Evolutionary conservation across 495 filamentous ascomycete species (phyloP).

Genomic region (Tuber microsphaerosporum): DNA sequence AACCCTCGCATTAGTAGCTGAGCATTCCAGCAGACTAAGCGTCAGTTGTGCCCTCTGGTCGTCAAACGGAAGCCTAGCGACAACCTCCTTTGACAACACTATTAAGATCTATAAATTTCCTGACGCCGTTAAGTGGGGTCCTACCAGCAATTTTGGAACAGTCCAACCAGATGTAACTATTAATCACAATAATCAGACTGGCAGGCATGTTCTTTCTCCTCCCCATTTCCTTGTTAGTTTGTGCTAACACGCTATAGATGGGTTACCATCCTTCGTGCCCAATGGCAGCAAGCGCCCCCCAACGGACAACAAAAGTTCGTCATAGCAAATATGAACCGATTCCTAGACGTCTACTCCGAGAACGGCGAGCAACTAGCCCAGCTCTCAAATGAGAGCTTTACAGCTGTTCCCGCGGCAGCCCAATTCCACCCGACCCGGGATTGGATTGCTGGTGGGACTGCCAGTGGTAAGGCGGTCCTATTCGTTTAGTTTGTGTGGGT

Average conservation of each 20-base stretch:
- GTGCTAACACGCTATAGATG: constrained; percentile 43
- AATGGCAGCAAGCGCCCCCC: constrained; percentile 77
- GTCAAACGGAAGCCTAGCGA: constrained; percentile 71
- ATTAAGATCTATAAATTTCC: constrained; percentile 83
- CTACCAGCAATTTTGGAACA: constrained; percentile 51
- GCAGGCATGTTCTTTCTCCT: constrained; percentile 52
- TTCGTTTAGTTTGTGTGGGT: constrained; percentile 59
- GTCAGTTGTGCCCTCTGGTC: constrained; percentile 90
- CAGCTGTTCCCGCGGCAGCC: constrained; percentile 86
- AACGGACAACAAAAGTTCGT: constrained; percentile 77
- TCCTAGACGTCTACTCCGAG: constrained; percentile 78
- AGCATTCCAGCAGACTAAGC: constrained; percentile 73
- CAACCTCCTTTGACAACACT: constrained; percentile 87
- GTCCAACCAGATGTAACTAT: constrained; percentile 59
- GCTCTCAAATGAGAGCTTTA: constrained; percentile 73
- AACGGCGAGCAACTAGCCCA: constrained; percentile 85
- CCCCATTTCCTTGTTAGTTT: constrained; percentile 3
- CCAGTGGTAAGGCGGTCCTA: constrained; percentile 83
- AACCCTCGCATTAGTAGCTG: constrained; percentile 62
- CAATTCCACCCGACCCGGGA: constrained; percentile 80
- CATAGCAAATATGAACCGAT: constrained; percentile 96
- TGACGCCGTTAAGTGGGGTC: constrained; percentile 56
- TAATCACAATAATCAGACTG: constrained; percentile 92
- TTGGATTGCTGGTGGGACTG: constrained; percentile 89
- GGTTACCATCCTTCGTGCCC: constrained; percentile 73